These are phyloP conservation scores for Solanum bukasovii DNA, from an alignment of 257 asterid species.

Conservation along the genomic window DNA sequence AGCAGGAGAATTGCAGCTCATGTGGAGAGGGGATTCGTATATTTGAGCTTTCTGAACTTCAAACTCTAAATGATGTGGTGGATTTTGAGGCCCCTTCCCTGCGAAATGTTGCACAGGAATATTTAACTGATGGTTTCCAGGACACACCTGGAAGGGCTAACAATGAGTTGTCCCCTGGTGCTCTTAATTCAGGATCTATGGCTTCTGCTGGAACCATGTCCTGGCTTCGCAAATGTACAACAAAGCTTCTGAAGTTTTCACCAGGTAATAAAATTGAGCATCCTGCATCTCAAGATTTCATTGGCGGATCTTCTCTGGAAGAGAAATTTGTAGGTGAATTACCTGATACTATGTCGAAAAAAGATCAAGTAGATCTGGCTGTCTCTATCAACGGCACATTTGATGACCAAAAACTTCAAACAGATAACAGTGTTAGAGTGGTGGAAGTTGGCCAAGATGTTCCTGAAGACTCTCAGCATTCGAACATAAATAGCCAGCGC, in stretches of 20 bases:
- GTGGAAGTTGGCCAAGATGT: slow-evolving; percentile 34
- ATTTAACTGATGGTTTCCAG: slow-evolving; percentile 38
- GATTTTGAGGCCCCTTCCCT: slow-evolving; percentile 49
- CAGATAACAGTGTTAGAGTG: slow-evolving; percentile 34
- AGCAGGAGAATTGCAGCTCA: slow-evolving; percentile 50
- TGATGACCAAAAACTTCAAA: slow-evolving; percentile 35
- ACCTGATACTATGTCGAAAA: slow-evolving; percentile 13
- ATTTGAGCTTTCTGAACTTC: slow-evolving; percentile 74
- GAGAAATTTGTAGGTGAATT: slow-evolving; percentile 7
- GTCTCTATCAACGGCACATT: slow-evolving; percentile 31
- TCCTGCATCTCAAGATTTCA: slow-evolving; percentile 27
- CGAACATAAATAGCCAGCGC: slow-evolving; percentile 20
- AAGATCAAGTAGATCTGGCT: slow-evolving; percentile 37
- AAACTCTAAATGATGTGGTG: slow-evolving; percentile 33
- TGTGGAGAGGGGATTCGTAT: slow-evolving; percentile 66
- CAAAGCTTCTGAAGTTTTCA: slow-evolving; percentile 64
- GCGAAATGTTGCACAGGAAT: slow-evolving; percentile 46
- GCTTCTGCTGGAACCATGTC: slow-evolving; percentile 67
- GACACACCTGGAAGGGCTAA: slow-evolving; percentile 27
- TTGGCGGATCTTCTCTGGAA: slow-evolving; percentile 16
- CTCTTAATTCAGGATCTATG: slow-evolving; percentile 45
- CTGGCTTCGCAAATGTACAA: slow-evolving; percentile 82
- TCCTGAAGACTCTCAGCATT: slow-evolving; percentile 36
- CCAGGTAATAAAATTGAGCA: slow-evolving; percentile 68
- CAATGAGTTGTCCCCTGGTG: slow-evolving; percentile 33